Conservation (phyloP, 2,329 filamentous ascomycete species). For the Fusarium globosum region DNA sequence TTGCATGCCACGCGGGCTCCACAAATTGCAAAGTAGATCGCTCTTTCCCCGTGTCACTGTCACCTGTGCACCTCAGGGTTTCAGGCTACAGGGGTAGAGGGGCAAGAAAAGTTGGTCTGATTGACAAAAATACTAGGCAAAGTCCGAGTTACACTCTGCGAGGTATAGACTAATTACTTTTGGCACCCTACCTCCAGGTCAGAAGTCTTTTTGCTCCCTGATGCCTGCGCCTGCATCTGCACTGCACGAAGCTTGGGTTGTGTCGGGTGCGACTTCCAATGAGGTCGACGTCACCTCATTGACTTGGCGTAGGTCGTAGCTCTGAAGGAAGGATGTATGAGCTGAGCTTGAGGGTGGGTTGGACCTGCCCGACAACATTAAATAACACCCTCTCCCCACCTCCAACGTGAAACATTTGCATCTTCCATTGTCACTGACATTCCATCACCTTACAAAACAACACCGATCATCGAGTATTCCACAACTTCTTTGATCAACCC, state of each 20-base stretch:
- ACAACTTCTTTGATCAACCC: neutral
- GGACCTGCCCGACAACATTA: conserved; percentile 22
- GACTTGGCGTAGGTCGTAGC: conserved; percentile 21
- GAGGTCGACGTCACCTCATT: conserved; percentile 30
- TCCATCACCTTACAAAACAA: neutral
- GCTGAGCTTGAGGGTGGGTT: conserved; percentile 8
- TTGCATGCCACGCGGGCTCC: conserved; percentile 23
- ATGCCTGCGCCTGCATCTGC: neutral
- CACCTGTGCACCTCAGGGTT: conserved; percentile 9
- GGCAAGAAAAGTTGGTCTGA: neutral
- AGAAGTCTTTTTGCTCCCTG: neutral
- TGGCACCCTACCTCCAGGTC: neutral
- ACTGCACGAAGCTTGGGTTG: conserved; percentile 17
- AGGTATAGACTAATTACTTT: neutral
- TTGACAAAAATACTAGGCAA: neutral
- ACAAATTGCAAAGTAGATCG: conserved; percentile 27
- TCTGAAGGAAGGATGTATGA: conserved; percentile 10
- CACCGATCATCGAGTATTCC: neutral
- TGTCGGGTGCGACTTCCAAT: conserved; percentile 12
- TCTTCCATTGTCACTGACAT: neutral
- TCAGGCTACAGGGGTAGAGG: neutral
- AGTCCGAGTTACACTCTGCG: no score
- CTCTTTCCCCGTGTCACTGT: conserved; percentile 35
- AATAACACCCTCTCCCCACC: conserved; percentile 32
- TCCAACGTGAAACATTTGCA: conserved; percentile 2